Evolutionary conservation across 768 basidiomycete species (phyloP).

Genomic region (Leccinellum luteum): DNA sequence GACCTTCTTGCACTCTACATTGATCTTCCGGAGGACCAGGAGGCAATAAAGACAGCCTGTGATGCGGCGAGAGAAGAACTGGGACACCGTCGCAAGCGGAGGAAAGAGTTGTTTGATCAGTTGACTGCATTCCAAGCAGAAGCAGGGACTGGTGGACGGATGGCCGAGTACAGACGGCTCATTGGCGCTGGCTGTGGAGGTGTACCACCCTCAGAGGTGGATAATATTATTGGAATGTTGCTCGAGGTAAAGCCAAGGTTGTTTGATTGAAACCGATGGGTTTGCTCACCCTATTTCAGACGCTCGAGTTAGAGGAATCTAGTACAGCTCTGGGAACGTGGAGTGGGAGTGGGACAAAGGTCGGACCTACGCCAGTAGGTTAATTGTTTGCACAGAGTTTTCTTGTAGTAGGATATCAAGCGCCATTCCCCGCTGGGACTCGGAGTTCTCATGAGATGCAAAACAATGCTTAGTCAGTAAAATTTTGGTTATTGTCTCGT

Average conservation of each 20-base stretch:
- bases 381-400: conserved; percentile 6
- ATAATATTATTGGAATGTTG: conserved; percentile 79
- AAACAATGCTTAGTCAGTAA: conserved; percentile 24
- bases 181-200: conserved; percentile 92
- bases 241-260: conserved; percentile 61
- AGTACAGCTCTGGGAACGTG: conserved; percentile 50
- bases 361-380: conserved; percentile 20
- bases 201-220: conserved; percentile 82
- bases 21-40: conserved; percentile 56
- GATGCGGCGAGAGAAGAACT: conserved; percentile 65
- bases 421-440: too few species aligned
- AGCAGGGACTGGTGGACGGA: conserved; percentile 84
- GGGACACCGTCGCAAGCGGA: conserved; percentile 58
- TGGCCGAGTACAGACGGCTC: conserved; percentile 84
- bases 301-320: conserved; percentile 79
- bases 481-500: not conserved
- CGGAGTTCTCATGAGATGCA: too few species aligned
- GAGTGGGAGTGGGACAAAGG: conserved; percentile 38
- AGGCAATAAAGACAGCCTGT: conserved; percentile 52
- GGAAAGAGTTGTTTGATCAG: conserved; percentile 70
- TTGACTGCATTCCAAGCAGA: conserved; percentile 83
- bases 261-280: not conserved
- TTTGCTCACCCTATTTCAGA: conserved; percentile 41
- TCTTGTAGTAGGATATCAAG: not conserved
- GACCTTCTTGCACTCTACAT: conserved; percentile 61